phyloP scores from a whole-genome alignment of 1,139 yeast genomes.

The Debaryomyces sp. region DNA sequence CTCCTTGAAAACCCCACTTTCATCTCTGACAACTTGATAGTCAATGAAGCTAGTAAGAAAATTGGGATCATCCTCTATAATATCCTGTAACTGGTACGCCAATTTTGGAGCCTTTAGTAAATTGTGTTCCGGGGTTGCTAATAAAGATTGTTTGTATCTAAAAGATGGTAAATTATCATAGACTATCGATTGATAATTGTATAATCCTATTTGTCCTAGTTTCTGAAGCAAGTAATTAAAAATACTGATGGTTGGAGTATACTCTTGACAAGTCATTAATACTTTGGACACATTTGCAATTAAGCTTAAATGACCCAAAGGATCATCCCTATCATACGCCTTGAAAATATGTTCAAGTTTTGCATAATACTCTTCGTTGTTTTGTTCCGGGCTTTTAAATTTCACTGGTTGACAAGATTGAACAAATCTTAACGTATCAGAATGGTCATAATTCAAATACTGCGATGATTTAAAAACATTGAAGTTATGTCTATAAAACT shows the following conservation, averaged over 20 bases:
- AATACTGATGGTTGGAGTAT: conserved; percentile 27
- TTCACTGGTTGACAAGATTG: conserved; percentile 17
- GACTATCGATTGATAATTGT: conserved; percentile 31
- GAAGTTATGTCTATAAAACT: conserved; percentile 24
- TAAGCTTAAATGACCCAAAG: conserved; percentile 25
- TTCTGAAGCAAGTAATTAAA: conserved; percentile 29
- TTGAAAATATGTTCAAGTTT: conserved; percentile 20
- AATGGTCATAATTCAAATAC: conserved; percentile 32
- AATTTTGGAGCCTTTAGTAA: conserved; percentile 15
- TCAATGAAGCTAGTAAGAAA: conserved; percentile 29
- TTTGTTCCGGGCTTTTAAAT: conserved; percentile 18
- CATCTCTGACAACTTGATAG: conserved; percentile 27
- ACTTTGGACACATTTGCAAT: conserved; percentile 20
- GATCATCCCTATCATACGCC: conserved; percentile 13
- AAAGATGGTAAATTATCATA: conserved; percentile 28
- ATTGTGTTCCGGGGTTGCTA: conserved; percentile 18
- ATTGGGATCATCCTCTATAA: conserved; percentile 30
- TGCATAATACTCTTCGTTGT: conserved; percentile 24
- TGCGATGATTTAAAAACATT: conserved; percentile 34
- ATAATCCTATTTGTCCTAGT: conserved; percentile 25
- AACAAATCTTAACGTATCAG: conserved; percentile 24
- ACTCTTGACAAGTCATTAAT: conserved; percentile 20
- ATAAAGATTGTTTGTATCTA: conserved; percentile 22
- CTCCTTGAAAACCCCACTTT: conserved; percentile 23
- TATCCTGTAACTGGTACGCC: conserved; percentile 24